Base-by-base conservation (phyloP, 2,329 filamentous ascomycete species). In the Fusarium transvaalense region DNA sequence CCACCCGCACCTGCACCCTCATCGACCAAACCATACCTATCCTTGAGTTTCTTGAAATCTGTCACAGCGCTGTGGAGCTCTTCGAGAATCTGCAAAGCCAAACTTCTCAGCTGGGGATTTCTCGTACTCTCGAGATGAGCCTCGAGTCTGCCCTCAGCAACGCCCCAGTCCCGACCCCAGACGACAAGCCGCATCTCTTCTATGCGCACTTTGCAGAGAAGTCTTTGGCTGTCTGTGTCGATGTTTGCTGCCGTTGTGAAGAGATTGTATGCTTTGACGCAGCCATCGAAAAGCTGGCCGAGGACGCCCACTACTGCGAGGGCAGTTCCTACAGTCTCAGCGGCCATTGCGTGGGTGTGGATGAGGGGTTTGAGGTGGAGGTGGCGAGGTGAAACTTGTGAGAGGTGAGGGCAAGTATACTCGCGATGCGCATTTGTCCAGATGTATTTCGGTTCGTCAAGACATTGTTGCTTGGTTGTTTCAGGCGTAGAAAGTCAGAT, bases 111-210 rank as follows among this genome's bases (percentile, higher is more conserved):
- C 67, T 77, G 77, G 37, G 78, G 77, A 48, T 80, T 79, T 47
- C 74, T 73, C 38, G 77, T 78, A 35, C 74, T 75, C 57, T 77
- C 73, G 10, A 83, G 75, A 58, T 82, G 81, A 34, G 77, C 78
- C 71, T 84, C 82, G 2, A 84, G 74, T 50, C 67, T 76, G 7
- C 82, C 82, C 73, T 84, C 82, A 12, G 80, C 77, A 34, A 84
- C 81, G 25, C 82, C 82, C 82, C 82, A 84, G 66, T 83, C 80
- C 32, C 82, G 74, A 19, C 82, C 82, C 82, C 82, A 84, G 59
- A 83, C 80, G 31, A 81, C 72, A 35, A 84, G 76, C 6, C 82
- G 78, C 80, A 82, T 83, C 78, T 84, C 82, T 74, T 84, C 82
- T 69, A 84, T 84, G 51, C 81, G 79, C 56, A 84, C 80, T 69